Conservation (phyloP, 352 stramenopile genomes). For the Phytophthora sansomeana region DNA sequence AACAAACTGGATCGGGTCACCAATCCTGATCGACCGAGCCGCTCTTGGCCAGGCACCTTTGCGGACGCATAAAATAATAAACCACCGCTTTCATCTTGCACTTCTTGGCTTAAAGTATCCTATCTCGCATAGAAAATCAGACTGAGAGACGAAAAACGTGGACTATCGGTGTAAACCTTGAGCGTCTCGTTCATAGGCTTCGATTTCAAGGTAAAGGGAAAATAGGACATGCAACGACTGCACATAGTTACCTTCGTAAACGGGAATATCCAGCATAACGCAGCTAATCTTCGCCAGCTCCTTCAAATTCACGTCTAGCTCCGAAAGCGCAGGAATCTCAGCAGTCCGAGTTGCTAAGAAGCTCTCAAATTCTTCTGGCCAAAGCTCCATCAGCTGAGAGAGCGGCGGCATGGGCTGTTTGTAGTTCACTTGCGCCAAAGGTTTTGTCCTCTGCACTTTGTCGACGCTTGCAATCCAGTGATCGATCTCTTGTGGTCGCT, state of each 20-base stretch:
- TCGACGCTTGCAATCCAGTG: conserved; percentile 93
- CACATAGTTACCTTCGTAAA: conserved; percentile 80
- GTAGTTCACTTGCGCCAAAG: conserved; percentile 81
- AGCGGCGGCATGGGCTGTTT: conserved; percentile 91
- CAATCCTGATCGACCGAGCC: conserved; percentile 72
- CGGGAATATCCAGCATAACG: conserved; percentile 92
- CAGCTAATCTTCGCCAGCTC: conserved; percentile 91
- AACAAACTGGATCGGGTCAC: conserved; percentile 78
- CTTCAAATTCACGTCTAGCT: conserved; percentile 86
- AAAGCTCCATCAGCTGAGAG: conserved; percentile 91
- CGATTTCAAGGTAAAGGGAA: conserved; percentile 87
- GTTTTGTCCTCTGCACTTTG: conserved; percentile 89
- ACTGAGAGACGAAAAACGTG: conserved; percentile 17
- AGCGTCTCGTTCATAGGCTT: conserved; percentile 60
- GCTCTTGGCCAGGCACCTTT: conserved; percentile 82
- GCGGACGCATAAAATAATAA: conserved; percentile 45
- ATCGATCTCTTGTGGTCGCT: conserved; percentile 89
- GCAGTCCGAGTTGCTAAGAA: conserved; percentile 47
- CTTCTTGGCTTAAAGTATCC: background rate
- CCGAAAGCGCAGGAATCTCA: conserved; percentile 34
- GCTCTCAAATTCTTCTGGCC: conserved; percentile 88
- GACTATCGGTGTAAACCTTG: conserved; percentile 38
- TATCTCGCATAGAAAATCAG: conserved; percentile 9
- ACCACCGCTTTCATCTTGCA: background rate
- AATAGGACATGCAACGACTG: conserved; percentile 94